These are phyloP conservation scores for Trichoderma oligosporum DNA, from an alignment of 2,329 filamentous ascomycete genomes.

Conservation along the genomic window DNA sequence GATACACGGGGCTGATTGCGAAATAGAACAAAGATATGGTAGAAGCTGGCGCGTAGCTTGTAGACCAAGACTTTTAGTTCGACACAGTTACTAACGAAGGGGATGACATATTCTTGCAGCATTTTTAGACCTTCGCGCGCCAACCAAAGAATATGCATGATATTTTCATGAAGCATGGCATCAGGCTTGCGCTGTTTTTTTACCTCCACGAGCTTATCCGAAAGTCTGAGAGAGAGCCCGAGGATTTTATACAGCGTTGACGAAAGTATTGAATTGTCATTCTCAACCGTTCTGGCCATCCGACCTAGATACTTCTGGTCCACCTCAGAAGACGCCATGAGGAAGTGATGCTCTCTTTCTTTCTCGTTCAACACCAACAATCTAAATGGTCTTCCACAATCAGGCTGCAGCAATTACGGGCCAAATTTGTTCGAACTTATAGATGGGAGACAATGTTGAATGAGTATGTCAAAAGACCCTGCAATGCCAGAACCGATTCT, in stretches of 20 bases:
- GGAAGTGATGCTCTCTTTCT: background rate
- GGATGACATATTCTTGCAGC: slow-evolving; percentile 81
- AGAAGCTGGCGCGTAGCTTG: slow-evolving; percentile 90
- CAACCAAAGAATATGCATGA: slow-evolving; percentile 90
- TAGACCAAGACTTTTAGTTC: slow-evolving; percentile 87
- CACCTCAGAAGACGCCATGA: slow-evolving; percentile 95
- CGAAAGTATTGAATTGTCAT: slow-evolving; percentile 74
- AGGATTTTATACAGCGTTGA: slow-evolving; percentile 85
- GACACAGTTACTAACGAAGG: slow-evolving; percentile 71
- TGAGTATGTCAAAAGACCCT: too few relatives aligned
- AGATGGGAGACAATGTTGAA: background rate
- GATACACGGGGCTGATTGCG: slow-evolving; percentile 83
- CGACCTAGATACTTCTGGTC: slow-evolving; percentile 95
- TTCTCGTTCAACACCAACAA: background rate
- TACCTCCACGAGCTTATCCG: slow-evolving; percentile 76
- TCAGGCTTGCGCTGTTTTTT: slow-evolving; percentile 81
- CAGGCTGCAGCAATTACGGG: background rate
- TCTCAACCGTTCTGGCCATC: slow-evolving; percentile 75
- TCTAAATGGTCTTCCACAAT: background rate
- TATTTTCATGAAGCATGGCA: slow-evolving; percentile 75
- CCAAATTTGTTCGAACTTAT: background rate
- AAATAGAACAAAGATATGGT: slow-evolving; percentile 94
- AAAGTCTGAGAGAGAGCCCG: slow-evolving; percentile 83
- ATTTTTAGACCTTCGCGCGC: slow-evolving; percentile 86
- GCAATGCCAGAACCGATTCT: background rate